These are phyloP conservation scores for Wickerhamomyces pijperi DNA, from an alignment of 805 yeast species.

Conservation along the genomic window DNA sequence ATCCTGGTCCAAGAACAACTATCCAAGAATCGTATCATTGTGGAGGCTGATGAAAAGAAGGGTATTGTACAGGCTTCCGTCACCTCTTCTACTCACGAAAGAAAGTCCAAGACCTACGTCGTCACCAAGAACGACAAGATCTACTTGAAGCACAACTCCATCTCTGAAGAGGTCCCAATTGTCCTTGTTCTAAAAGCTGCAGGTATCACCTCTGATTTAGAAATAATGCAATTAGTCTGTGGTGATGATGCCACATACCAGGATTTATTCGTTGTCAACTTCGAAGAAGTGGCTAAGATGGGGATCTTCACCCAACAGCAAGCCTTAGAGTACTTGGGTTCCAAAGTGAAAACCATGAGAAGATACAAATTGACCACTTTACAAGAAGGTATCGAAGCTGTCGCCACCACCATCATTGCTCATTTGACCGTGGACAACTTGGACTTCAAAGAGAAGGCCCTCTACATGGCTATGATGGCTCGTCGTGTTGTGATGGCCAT, in stretches of 20 bases:
- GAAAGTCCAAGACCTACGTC: constrained; percentile 95
- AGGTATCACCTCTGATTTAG: constrained; percentile 85
- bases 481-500: constrained; percentile 93
- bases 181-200: constrained; percentile 91
- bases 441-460: constrained; percentile 88
- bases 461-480: constrained; percentile 93
- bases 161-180: constrained; percentile 90
- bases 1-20: constrained; percentile 94
- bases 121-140: constrained; percentile 84
- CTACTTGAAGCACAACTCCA: constrained; percentile 89
- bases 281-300: constrained; percentile 83
- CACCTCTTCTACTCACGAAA: constrained; percentile 94
- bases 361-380: constrained; percentile 71
- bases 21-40: constrained; percentile 93
- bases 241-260: constrained; percentile 84
- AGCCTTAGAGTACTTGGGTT: constrained; percentile 84
- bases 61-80: constrained; percentile 94
- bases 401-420: constrained; percentile 93
- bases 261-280: constrained; percentile 83
- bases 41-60: constrained; percentile 93
- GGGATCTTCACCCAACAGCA: constrained; percentile 88
- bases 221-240: constrained; percentile 87
- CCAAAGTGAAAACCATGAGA: constrained; percentile 85
- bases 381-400: constrained; percentile 95
- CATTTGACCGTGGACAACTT: constrained; percentile 78